Percentiles rank a stretch among this genome's conserved stretches.
These are phyloP conservation scores for Solanum gracilifrons DNA, from an alignment of 257 asterid genomes.

Conservation along the genomic window DNA sequence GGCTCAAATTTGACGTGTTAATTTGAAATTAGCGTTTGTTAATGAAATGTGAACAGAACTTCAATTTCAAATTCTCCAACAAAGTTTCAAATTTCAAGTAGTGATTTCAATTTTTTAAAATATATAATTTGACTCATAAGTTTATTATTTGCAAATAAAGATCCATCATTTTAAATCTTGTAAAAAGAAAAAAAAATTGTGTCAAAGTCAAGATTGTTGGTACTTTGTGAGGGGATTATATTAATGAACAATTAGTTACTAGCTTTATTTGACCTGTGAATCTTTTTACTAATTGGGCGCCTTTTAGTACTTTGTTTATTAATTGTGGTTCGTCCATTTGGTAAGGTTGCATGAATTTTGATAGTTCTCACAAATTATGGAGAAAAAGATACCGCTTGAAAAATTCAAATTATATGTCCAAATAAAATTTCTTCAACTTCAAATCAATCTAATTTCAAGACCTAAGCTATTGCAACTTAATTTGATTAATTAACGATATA, in stretches of 20 bases:
- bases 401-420: not conserved
- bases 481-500: not conserved
- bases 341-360: not conserved
- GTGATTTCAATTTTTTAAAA: not conserved
- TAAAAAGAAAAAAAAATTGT: too few relatives aligned
- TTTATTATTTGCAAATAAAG: not conserved
- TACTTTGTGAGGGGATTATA: not conserved
- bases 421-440: too few relatives aligned
- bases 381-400: too few relatives aligned
- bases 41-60: not conserved
- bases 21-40: not conserved
- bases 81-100: too few relatives aligned
- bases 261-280: not conserved
- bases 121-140: not conserved
- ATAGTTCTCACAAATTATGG: not conserved
- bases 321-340: not conserved
- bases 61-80: not conserved
- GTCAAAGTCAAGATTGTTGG: too few relatives aligned
- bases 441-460: too few relatives aligned
- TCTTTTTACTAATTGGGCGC: not conserved
- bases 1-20: not conserved
- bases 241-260: not conserved
- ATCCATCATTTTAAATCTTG: not conserved
- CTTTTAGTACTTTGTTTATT: not conserved
- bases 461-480: too few relatives aligned